Conservation (phyloP, 2,329 filamentous ascomycete species). For the Claviceps arundinis region DNA sequence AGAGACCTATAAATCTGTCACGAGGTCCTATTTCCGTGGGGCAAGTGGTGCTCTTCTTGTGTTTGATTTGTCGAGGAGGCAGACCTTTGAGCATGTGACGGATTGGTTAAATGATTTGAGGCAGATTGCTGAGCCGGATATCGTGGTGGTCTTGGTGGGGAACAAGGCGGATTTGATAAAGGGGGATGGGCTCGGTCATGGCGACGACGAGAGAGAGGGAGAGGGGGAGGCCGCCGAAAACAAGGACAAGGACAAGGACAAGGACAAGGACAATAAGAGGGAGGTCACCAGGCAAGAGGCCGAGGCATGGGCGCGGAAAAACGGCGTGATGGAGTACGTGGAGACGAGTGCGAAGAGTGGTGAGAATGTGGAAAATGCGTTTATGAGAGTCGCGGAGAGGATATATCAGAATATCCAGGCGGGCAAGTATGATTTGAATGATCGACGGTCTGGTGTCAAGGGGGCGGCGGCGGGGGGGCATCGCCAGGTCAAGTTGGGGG, state of each 20-base stretch:
- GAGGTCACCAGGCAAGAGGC: constrained; percentile 76
- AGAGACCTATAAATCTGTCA: constrained; percentile 95
- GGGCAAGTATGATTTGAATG: constrained; percentile 87
- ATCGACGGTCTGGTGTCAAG: constrained; percentile 85
- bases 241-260: constrained; percentile 13
- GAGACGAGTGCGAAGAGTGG: constrained; percentile 95
- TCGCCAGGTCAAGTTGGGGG: constrained; percentile 32
- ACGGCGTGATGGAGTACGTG: constrained; percentile 84
- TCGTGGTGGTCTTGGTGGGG: constrained; percentile 86
- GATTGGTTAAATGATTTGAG: constrained; percentile 90
- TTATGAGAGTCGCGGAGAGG: constrained; percentile 82
- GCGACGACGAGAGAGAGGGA: not conserved
- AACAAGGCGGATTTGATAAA: constrained; percentile 75
- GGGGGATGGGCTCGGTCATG: not conserved
- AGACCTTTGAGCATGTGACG: constrained; percentile 78
- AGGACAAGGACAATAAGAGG: constrained; percentile 43
- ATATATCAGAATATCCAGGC: constrained; percentile 97
- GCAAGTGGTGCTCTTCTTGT: constrained; percentile 63
- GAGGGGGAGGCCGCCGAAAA: no score
- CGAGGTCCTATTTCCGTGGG: constrained; percentile 83
- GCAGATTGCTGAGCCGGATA: constrained; percentile 89
- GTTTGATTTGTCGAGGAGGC: constrained; percentile 79
- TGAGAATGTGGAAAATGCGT: constrained; percentile 85
- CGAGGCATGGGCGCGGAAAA: constrained; percentile 73
- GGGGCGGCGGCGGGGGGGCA: constrained; percentile 41